phyloP scores from a whole-genome alignment of 805 yeast genomes.

The Myxozyma vanderwaltii region DNA sequence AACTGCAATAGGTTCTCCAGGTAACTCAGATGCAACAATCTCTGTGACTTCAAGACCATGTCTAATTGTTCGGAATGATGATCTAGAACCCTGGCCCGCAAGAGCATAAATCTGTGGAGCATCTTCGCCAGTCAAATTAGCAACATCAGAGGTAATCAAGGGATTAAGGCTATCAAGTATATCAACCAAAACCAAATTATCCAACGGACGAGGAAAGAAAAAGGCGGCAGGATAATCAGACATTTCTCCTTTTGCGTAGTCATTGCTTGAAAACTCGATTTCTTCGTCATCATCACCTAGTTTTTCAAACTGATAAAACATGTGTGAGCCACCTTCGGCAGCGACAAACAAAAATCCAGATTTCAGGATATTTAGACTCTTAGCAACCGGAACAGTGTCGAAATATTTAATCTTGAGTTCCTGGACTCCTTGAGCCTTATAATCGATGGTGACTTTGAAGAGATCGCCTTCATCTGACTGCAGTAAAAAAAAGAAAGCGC shows the following conservation, averaged over 20 bases:
- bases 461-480: constrained; percentile 77
- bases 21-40: constrained; percentile 75
- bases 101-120: constrained; percentile 49
- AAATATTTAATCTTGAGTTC: constrained; percentile 63
- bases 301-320: constrained; percentile 75
- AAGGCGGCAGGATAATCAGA: constrained; percentile 41
- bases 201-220: constrained; percentile 41
- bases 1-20: constrained; percentile 61
- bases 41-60: constrained; percentile 64
- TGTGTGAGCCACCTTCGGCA: constrained; percentile 62
- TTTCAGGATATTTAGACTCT: constrained; percentile 60
- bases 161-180: constrained; percentile 56
- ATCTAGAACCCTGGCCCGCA: constrained; percentile 48
- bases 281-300: constrained; percentile 63
- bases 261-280: constrained; percentile 42
- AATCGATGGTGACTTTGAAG: constrained; percentile 62
- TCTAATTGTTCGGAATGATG: constrained; percentile 52
- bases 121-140: constrained; percentile 39
- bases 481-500: constrained; percentile 63
- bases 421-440: constrained; percentile 47
- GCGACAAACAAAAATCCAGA: constrained; percentile 77
- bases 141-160: constrained; percentile 48
- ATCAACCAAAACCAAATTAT: constrained; percentile 63
- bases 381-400: constrained; percentile 69
- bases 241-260: constrained; percentile 41